These are phyloP conservation scores for Paecilomyces sp. DNA, from an alignment of 2,329 filamentous ascomycete genomes.

Conservation along the genomic window DNA sequence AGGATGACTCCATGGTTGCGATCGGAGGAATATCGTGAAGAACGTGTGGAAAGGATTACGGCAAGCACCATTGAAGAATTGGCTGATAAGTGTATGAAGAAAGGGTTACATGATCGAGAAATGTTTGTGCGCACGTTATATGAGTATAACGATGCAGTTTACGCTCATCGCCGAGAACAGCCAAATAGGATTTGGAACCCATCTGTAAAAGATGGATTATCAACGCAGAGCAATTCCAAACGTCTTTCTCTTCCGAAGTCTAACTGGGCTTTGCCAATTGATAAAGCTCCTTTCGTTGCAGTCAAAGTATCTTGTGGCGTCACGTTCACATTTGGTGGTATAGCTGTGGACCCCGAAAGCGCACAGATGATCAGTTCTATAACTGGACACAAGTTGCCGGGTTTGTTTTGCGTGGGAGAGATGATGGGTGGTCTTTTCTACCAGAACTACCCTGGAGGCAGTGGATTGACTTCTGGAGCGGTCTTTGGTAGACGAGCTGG, in stretches of 20 bases:
- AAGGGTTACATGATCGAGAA: slow-evolving; percentile 40
- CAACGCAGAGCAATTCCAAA: slow-evolving; percentile 47
- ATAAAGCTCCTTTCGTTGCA: slow-evolving; percentile 53
- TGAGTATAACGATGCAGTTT: slow-evolving; percentile 54
- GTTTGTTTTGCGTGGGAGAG: slow-evolving; percentile 29
- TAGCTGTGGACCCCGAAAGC: slow-evolving; percentile 50
- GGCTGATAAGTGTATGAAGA: slow-evolving; percentile 41
- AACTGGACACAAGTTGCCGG: too few species aligned
- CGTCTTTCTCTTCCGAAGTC: slow-evolving; percentile 50
- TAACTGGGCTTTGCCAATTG: slow-evolving; percentile 58
- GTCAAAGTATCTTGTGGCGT: slow-evolving; percentile 59
- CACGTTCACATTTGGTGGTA: slow-evolving; percentile 62
- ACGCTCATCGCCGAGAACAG: slow-evolving; percentile 40
- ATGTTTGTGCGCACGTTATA: slow-evolving; percentile 47
- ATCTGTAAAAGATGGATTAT: slow-evolving; percentile 53
- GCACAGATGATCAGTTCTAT: too few species aligned
- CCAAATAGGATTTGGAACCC: slow-evolving; percentile 49
- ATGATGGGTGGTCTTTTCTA: neutral
- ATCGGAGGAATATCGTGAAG: slow-evolving; percentile 55
- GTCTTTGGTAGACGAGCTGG: too few species aligned
- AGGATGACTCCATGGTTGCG: slow-evolving; percentile 48
- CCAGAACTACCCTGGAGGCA: neutral
- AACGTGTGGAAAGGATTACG: slow-evolving; percentile 47
- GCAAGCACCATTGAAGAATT: slow-evolving; percentile 49
- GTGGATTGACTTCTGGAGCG: too few species aligned